Evolutionary conservation across 2,329 filamentous ascomycete species (phyloP), one percentile per base, ranked within the genome.

Genomic region (Xylariaceae sp.): DNA sequence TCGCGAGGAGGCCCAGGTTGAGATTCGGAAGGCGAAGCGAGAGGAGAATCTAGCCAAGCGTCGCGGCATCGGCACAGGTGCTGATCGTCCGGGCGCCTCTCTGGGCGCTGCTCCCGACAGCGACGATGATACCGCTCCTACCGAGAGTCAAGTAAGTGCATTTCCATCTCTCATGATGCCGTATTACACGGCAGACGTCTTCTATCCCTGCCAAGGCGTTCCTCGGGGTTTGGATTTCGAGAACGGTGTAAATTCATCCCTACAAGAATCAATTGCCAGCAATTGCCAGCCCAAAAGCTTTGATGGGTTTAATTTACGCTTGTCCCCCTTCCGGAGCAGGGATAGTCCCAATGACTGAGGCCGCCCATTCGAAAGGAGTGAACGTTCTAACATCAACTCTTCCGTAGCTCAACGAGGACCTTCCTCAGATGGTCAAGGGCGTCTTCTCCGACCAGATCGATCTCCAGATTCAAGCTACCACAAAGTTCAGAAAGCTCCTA

Each of bases 401-500:
- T 19, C 15, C 32, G 27, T 61, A 98, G 92, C 76, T 98, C 64
- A 94, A 92, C 63, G 89, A 96, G 68, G 92, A 98, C 63, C 88
- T 98, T 54, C 92, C 92, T 56, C 83, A 92, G 70, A 98, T 98
- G 92, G 92, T 97, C 47, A 77, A 85, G 60, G 92, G 92, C 48
- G 92, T 98, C 60, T 97, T 98, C 71, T 98, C 92, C 50, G 90
- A 98, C 51, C 88, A 97, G 69, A 96, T 98, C 67, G 92, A 98
- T 62, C 78, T 85, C 54, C 92, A 98, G 69, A 98, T 98, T 56
- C 83, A 90, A 68, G 88, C 90, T 42, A 98, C 92, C 18, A 98
- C 92, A 54, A 96, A 95, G 67, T 98, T 98, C 76, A 78, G 92
- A 64, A 98, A 98, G 76, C 78, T 98, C 29, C 74, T 98, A 18